Base-by-base conservation (phyloP, 768 basidiomycete genomes). In the Lactarius quietus region DNA sequence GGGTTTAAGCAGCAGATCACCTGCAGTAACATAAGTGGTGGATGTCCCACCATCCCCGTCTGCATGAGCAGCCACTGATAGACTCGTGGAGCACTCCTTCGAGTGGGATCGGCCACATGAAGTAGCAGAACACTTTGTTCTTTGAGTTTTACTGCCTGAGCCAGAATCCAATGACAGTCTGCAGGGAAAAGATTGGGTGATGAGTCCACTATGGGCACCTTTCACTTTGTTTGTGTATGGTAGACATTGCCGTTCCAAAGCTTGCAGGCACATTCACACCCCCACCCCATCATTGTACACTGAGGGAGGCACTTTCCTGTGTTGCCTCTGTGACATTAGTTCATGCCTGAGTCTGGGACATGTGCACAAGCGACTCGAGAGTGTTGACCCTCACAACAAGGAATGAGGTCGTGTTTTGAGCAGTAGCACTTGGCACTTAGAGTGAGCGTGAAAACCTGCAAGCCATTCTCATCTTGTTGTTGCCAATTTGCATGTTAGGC, bases 151-250 rank as follows among this genome's bases (percentile, higher is more conserved):
- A 56, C 61, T 59, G 6, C 63, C 54, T 33, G 67, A 68, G 18
- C 67, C 65, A 31, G 87, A 86, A 72, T 90, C 89, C 10, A 86
- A 82, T 3, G 84, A 85, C 26, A 88, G 79, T 67, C 87, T 89
- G 18, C 89, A 79, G 12, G 90, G 90, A 74, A 87, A 90, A 0
- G 89, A 89, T 0, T 89, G 90, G 0, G 89, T 89, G 12, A 87
- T 89, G 33, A 90, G 76, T 1, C 88, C 88, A 12, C 82, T 78
- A 26, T 73, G 72, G 38, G 74, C 74, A 62, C n/a, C 67, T 73
- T 8, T 76, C 77, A 60, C 77, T 78, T 57, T 58, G 63, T 51
- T 69, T 70, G 41, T 53, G 66, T 53, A 57, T 5, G 65, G 64
- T 20, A 52, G 55, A 35, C 72, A 75, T 51, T 80, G 78, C 38